Evolutionary conservation across 2,329 filamentous ascomycete genomes (phyloP), one percentile per base, ranked within the genome.

Genomic region (Magnaporthiopsis incrustans): DNA sequence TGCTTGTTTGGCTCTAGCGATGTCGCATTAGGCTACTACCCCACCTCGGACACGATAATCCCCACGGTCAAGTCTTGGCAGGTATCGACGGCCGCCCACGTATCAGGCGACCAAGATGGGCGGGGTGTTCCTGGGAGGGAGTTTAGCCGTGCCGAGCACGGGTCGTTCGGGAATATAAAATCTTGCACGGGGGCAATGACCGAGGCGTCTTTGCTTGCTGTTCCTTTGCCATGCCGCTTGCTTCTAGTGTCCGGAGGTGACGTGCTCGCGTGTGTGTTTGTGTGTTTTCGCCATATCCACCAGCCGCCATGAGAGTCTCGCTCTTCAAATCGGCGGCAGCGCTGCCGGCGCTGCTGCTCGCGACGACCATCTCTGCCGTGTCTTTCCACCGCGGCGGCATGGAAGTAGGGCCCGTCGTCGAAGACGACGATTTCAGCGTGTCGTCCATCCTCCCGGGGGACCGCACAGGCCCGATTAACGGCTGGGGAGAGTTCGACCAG

Each of bases 401-500:
- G 60, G 60, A 61, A 26, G 15, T 61, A 2, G 30, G 60, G 60
- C 35, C 60, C 60, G 26, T 30, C 30, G 25, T 61, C 44, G 60
- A 61, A 5, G 44, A 61, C 44, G 15, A 14, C 35, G 35, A 38
- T 35, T 35, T 35, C 33, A 10, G 33, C 33, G 25, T 32, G 32
- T 30, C 12, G 38, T 33, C 26, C 25, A 26, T 12, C 60, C 14
- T 26, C 33, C 14, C 53, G 11, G 30, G 25, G 18, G 22, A 6
- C 58, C 15, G 58, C 58, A 33, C 12, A 4, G 65, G 53, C 4
- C 57, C 62, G 6, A 62, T 56, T 8, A 64, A 33, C 10, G 68
- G 68, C 63, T 66, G 63, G 65, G 68, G 68, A 59, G 66, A 66
- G 22, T 79, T 79, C 63, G 71, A 77, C 65, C 77, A 79, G 73